Evolutionary conservation across 257 asterid species (phyloP), one percentile per base, ranked within the genome.

Genomic region (Ocimum tenuiflorum): DNA sequence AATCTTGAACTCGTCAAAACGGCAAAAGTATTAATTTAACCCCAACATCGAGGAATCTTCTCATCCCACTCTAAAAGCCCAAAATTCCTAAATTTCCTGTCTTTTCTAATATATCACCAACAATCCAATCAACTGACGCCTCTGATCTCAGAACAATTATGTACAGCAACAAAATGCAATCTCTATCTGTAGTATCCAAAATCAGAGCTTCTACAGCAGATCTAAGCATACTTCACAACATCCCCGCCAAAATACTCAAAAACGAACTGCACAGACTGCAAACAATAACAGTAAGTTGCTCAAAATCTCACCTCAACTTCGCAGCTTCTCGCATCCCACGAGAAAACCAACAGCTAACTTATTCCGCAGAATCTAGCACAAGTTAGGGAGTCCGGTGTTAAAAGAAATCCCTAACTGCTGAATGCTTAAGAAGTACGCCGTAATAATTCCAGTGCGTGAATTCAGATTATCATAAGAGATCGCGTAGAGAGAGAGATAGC

Each of bases 271-370:
- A 62, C 14, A 17, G 43, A 74, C 63, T 36, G 19, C 27, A 65
- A 51, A 51, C 31, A 62, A 74, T 68, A 67, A n/a, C 71, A 19
- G 19, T 27, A 48, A 63, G 53, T 27, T 27, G 71, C 69, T 33
- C 31, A 20, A 65, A 63, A 75, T 68, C 70, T 71, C 31, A 81
- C 91, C 86, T 71, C 82, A 80, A 76, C 71, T 72, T 73, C 49
- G 59, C 74, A 71, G 73, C 81, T 67, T 66, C 75, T 81, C 81
- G 65, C 81, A 78, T 85, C 79, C 72, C 88, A 72, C 79, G 68
- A 71, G 73, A 83, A 72, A 73, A 65, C 57, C 39, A 70, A 43
- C 49, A 49, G 43, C 74, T 67, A 76, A 64, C 67, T 70, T 67
- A 67, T 63, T 71, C 72, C 22, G 69, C 74, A 55, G 61, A 74